phyloP scores from a whole-genome alignment of 352 stramenopile genomes.

The Phytopythium sindhum region DNA sequence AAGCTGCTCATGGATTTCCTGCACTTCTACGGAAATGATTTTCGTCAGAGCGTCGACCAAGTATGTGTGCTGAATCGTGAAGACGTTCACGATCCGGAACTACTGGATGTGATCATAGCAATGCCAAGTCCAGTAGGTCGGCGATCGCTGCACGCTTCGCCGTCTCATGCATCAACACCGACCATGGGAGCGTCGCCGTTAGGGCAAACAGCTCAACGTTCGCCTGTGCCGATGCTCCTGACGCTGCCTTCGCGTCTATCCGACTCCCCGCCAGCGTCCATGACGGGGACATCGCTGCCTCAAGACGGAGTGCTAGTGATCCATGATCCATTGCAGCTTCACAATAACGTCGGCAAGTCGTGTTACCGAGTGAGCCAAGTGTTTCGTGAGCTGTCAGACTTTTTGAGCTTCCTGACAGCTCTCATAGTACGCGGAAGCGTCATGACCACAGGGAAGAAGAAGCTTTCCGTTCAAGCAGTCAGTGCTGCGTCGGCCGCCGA shows the following conservation, averaged over 20 bases:
- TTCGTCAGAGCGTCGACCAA: conserved; percentile 66
- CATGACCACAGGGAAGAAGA: conserved; percentile 45
- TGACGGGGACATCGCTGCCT: conserved; percentile 11
- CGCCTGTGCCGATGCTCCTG: not conserved
- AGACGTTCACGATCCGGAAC: conserved; percentile 13
- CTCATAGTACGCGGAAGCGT: conserved; percentile 79
- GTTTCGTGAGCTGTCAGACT: conserved; percentile 79
- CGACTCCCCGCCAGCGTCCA: not conserved
- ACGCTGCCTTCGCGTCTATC: not conserved
- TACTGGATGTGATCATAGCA: conserved; percentile 6
- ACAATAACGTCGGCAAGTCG: conserved; percentile 83
- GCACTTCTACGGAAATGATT: conserved; percentile 83
- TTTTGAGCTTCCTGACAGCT: conserved; percentile 75
- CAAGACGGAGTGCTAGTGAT: conserved; percentile 59
- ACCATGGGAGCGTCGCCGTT: conserved; percentile 12
- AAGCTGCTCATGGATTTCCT: conserved; percentile 85
- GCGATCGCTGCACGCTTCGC: conserved; percentile 4
- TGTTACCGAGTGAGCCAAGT: conserved; percentile 86
- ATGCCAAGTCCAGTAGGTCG: not conserved
- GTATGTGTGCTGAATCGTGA: conserved; percentile 38
- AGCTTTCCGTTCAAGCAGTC: conserved; percentile 9
- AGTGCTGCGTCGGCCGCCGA: not conserved
- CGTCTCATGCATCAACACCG: not conserved
- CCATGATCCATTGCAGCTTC: conserved; percentile 58
- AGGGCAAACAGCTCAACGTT: conserved; percentile 6